phyloP scores from a whole-genome alignment of 2,329 filamentous ascomycete species.

The Tricladium varicosporioides region DNA sequence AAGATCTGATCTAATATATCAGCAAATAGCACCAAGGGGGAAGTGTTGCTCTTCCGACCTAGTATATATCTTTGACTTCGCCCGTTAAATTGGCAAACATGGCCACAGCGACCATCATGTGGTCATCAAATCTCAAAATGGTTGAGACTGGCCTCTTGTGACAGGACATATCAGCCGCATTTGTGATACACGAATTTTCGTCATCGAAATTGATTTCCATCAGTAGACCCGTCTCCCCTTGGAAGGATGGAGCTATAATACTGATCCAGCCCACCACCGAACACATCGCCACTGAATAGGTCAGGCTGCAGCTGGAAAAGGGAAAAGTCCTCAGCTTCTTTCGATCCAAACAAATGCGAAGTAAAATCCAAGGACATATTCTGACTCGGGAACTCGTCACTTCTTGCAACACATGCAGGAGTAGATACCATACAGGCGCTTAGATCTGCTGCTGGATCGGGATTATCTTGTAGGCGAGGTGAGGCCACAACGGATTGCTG shows the following conservation, averaged over 20 bases:
- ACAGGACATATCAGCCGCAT: neutral
- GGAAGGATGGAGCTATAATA: constrained; percentile 12
- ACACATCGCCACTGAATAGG: constrained; percentile 7
- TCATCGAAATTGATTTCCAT: constrained; percentile 1
- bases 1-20: no score
- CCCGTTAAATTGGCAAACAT: no score
- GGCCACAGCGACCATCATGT: no score
- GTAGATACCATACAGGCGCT: neutral
- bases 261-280: constrained; percentile 13
- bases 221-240: neutral
- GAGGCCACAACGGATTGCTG: neutral
- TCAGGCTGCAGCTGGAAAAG: constrained; percentile 15
- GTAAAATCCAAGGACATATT: constrained; percentile 3
- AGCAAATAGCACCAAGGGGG: no score
- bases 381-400: neutral
- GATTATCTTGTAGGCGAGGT: neutral
- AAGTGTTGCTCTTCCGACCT: no score
- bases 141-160: no score
- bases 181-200: neutral
- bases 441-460: neutral
- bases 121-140: no score
- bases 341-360: constrained; percentile 8
- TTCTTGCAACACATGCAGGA: neutral
- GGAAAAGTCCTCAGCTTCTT: constrained; percentile 15
- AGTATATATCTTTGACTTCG: no score